Evolutionary conservation across 1,284 basidiomycete genomes (phyloP).

Genomic region (Cystobasidium pallidum): DNA sequence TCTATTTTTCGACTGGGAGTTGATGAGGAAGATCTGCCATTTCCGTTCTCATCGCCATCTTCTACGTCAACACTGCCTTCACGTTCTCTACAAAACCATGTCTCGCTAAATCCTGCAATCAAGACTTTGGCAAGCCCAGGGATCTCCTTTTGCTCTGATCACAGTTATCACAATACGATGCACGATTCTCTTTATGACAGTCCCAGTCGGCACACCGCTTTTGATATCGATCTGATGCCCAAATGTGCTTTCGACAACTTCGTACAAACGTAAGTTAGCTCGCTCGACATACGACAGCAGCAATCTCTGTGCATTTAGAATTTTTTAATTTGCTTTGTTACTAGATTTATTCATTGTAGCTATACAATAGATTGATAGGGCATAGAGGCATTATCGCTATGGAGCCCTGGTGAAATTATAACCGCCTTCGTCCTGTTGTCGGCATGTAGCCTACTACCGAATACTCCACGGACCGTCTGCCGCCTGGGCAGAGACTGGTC

Average conservation of each 20-base stretch:
- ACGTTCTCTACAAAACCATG: background rate
- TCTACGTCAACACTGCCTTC: background rate
- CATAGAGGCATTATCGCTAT: background rate
- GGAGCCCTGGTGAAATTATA: too few relatives aligned
- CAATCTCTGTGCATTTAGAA: background rate
- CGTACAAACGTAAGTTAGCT: background rate
- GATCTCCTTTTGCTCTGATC: background rate
- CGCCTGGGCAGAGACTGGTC: too few relatives aligned
- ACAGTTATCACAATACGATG: background rate
- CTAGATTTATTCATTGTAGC: too few relatives aligned
- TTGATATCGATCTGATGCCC: slow-evolving; percentile 19
- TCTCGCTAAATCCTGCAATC: background rate
- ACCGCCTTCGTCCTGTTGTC: too few relatives aligned
- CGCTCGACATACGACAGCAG: background rate
- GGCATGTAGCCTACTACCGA: too few relatives aligned
- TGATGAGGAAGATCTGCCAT: background rate
- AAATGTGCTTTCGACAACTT: slow-evolving; percentile 2
- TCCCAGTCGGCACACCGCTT: slow-evolving; percentile 24
- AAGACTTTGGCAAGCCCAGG: background rate
- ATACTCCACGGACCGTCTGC: too few relatives aligned
- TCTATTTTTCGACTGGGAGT: background rate
- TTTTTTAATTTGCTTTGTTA: too few relatives aligned
- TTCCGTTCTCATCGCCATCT: background rate
- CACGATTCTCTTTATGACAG: slow-evolving; percentile 7
- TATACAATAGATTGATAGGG: background rate